Percentiles rank a stretch among this genome's conserved stretches.
Evolutionary conservation across 352 stramenopile species (phyloP).

Genomic region (Globisporangium paroecandrum): DNA sequence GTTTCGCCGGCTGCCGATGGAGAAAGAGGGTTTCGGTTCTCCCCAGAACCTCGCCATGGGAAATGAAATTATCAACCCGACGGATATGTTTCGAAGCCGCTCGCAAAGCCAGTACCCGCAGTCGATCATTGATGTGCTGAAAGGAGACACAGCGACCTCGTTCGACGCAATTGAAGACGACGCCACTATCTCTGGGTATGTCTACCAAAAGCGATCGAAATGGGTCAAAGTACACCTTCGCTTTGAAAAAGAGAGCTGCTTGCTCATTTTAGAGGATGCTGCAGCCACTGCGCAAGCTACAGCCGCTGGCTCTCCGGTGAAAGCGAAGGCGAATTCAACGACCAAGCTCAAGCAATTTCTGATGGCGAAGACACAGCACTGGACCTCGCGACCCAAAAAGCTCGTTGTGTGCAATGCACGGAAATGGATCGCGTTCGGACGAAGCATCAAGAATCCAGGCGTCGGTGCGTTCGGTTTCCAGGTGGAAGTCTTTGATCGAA

Average conservation of each 20-base stretch:
- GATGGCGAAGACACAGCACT: slow-evolving; percentile 52
- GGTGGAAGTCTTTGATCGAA: slow-evolving; percentile 70
- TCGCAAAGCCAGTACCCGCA: slow-evolving; percentile 68
- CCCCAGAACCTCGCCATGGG: slow-evolving; percentile 53
- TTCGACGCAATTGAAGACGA: slow-evolving; percentile 60
- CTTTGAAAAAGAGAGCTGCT: slow-evolving; percentile 65
- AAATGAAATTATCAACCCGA: slow-evolving; percentile 56
- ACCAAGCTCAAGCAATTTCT: slow-evolving; percentile 65
- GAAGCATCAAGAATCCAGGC: slow-evolving; percentile 63
- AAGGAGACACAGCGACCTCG: slow-evolving; percentile 47
- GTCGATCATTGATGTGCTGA: slow-evolving; percentile 71
- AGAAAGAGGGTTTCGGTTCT: slow-evolving; percentile 71
- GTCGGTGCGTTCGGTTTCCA: slow-evolving; percentile 74
- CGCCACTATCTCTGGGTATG: slow-evolving; percentile 48
- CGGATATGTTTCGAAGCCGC: slow-evolving; percentile 68
- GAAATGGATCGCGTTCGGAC: slow-evolving; percentile 75
- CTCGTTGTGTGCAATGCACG: slow-evolving; percentile 69
- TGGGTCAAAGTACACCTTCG: slow-evolving; percentile 72
- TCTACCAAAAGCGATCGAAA: slow-evolving; percentile 71
- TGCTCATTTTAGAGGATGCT: slow-evolving; percentile 45
- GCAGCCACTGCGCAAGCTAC: slow-evolving; percentile 10
- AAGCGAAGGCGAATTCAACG: slow-evolving; percentile 23
- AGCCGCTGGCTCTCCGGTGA: neutral
- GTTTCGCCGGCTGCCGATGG: slow-evolving; percentile 60
- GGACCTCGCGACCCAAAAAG: slow-evolving; percentile 52